phyloP scores from a whole-genome alignment of 2,329 filamentous ascomycete genomes.

The Colletotrichum neosansevieriae region DNA sequence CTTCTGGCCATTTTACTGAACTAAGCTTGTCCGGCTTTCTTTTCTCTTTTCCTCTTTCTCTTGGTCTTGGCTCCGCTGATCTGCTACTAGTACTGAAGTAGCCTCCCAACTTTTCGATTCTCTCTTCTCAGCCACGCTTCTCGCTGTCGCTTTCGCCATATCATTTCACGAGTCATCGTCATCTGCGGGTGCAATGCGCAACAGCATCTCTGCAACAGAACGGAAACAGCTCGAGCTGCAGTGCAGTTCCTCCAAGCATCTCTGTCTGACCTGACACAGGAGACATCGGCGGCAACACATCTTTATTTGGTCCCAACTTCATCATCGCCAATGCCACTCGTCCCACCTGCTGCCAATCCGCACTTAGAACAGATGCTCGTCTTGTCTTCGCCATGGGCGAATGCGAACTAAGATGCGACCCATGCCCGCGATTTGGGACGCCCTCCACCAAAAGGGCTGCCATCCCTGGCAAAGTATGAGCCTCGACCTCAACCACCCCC shows the following conservation, averaged over 20 bases:
- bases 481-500: slow-evolving; percentile 12
- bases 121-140: neutral
- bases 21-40: no score
- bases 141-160: neutral
- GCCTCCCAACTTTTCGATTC: no score
- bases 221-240: neutral
- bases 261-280: neutral
- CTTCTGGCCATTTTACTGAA: no score
- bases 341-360: neutral
- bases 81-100: no score
- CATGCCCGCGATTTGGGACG: slow-evolving; percentile 5
- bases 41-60: no score
- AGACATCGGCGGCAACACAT: neutral
- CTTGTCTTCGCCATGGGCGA: slow-evolving; percentile 10
- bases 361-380: neutral
- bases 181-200: neutral
- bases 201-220: neutral
- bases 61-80: no score
- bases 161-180: neutral
- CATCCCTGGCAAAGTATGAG: slow-evolving; percentile 14
- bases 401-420: neutral
- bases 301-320: neutral
- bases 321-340: neutral
- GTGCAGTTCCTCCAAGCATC: neutral
- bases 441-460: neutral